phyloP scores from a whole-genome alignment of 2,329 filamentous ascomycete genomes.

The Fusarium pseudograminearum region DNA sequence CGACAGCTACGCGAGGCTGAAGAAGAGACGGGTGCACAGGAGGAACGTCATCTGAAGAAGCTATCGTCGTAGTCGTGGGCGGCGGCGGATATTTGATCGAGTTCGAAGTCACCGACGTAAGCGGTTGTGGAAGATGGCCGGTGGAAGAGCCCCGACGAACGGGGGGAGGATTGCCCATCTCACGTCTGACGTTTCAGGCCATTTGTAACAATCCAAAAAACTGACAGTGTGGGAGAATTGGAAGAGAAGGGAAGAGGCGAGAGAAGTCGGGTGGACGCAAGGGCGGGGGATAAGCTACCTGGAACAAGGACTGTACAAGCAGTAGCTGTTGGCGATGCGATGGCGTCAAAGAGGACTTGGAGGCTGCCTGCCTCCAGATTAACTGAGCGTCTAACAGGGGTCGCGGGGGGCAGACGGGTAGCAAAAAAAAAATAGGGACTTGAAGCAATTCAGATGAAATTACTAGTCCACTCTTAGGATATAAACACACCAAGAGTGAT shows the following conservation, averaged over 20 bases:
- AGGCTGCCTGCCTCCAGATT: slow-evolving; percentile 17
- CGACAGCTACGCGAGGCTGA: slow-evolving; percentile 82
- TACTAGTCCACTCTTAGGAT: no score
- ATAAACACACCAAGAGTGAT: no score
- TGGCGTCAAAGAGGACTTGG: slow-evolving; percentile 39
- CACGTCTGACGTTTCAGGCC: slow-evolving; percentile 43
- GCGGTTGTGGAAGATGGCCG: slow-evolving; percentile 43
- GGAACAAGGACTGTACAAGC: not conserved
- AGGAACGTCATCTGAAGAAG: slow-evolving; percentile 15
- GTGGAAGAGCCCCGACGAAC: slow-evolving; percentile 44
- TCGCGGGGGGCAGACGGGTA: slow-evolving; percentile 11
- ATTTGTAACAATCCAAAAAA: slow-evolving; percentile 30
- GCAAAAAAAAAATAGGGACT: no score
- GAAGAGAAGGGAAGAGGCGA: not conserved
- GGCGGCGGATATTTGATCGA: slow-evolving; percentile 23
- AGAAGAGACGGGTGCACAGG: slow-evolving; percentile 61
- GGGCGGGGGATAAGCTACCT: slow-evolving; percentile 13
- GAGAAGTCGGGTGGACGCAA: slow-evolving; percentile 15
- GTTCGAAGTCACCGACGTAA: slow-evolving; percentile 24
- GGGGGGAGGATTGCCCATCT: slow-evolving; percentile 47
- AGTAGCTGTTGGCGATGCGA: slow-evolving; percentile 32
- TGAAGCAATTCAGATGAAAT: no score
- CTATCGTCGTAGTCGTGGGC: slow-evolving; percentile 13
- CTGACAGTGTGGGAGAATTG: slow-evolving; percentile 6
- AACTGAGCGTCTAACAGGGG: slow-evolving; percentile 28